Conservation (phyloP, 2,329 filamentous ascomycete species). For the Coniella lustricola region DNA sequence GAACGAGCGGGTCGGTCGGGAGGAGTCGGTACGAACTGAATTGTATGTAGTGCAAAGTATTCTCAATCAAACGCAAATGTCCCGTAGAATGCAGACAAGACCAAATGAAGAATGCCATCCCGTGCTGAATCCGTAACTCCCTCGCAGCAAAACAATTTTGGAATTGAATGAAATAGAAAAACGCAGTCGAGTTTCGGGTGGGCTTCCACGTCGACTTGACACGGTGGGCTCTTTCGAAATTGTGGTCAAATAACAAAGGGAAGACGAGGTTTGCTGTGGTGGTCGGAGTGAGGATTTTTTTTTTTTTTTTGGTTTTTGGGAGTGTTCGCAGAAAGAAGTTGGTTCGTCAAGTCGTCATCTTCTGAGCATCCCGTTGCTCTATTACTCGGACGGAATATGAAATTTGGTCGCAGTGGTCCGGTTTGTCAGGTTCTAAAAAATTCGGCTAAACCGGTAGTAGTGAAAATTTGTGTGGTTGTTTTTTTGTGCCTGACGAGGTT, state of each 20-base stretch:
- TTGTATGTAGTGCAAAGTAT: conserved; percentile 5
- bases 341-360: conserved; percentile 13
- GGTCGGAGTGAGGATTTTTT: background rate
- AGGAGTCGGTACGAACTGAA: conserved; percentile 1
- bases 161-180: background rate
- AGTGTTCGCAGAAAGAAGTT: conserved; percentile 1
- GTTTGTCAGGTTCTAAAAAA: background rate
- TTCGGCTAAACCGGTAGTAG: background rate
- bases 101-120: conserved; percentile 4
- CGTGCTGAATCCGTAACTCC: conserved; percentile 12
- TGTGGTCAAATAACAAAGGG: conserved; percentile 11
- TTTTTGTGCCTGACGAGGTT: no score
- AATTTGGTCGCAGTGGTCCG: background rate
- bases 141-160: conserved; percentile 5
- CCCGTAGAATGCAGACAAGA: conserved; percentile 11
- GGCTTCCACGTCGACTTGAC: background rate
- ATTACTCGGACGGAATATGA: conserved; percentile 2
- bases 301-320: conserved; percentile 7
- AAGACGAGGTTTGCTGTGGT: background rate
- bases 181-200: background rate
- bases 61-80: conserved; percentile 1
- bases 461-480: no score
- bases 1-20: background rate
- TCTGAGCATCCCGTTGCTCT: conserved; percentile 12
- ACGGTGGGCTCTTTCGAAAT: conserved; percentile 1